Evolutionary conservation across 345 rosid genomes (phyloP).

Genomic region (Sisymbrium irio): DNA sequence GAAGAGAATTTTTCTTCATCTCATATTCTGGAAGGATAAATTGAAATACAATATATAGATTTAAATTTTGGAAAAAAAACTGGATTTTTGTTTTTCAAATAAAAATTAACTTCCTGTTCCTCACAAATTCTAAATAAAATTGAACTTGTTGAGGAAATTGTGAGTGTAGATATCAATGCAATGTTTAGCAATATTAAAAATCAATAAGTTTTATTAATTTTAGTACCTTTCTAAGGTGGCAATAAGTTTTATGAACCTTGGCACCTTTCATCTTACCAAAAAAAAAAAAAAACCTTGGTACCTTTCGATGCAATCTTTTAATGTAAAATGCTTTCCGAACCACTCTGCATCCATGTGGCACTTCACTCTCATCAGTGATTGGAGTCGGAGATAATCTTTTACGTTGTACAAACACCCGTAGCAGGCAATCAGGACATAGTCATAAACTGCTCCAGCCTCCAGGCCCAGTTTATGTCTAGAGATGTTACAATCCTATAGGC

Average conservation of each 20-base stretch:
- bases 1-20: not conserved
- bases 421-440: not conserved
- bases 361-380: not conserved
- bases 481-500: not conserved
- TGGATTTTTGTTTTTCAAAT: not conserved
- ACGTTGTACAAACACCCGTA: not conserved
- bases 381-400: not conserved
- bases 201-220: not conserved
- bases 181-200: not conserved
- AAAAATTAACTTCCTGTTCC: not conserved
- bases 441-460: not conserved
- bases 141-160: not conserved
- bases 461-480: not conserved
- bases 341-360: slow-evolving; percentile 2
- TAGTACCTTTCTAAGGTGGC: not conserved
- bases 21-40: not conserved
- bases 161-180: not conserved
- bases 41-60: not conserved
- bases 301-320: not conserved
- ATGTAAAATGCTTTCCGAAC: not conserved
- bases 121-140: not conserved
- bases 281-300: no score
- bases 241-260: no score
- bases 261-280: no score
- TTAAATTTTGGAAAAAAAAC: not conserved